Evolutionary conservation across 1,139 yeast species (phyloP), one percentile per base, ranked within the genome.

Genomic region (Wickerhamiella infanticola): DNA sequence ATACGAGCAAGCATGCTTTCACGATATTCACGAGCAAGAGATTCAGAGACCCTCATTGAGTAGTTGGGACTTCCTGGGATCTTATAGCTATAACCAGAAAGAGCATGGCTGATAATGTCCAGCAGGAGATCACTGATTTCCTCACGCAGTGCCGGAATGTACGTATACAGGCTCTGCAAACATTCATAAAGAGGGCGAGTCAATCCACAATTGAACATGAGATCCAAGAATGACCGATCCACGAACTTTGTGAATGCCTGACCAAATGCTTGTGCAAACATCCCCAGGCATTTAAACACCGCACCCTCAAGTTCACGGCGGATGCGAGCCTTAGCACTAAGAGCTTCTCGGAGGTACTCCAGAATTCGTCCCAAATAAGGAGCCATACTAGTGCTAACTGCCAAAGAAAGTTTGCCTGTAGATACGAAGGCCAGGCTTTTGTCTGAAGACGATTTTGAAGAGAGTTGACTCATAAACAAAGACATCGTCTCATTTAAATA

Each of bases 241-340:
- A 90, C 67, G 58, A 85, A 90, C 58, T 88, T 88, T 0, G 96
- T 82, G 46, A 90, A 68, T 1, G 95, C 94, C n/a, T 95, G 94
- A 0, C 96, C 97, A 9, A 88, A 86, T 0, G 97, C 94, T 25
- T 74, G 73, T 0, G 95, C 88, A 43, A 90, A 67, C 64, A 84
- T 82, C 0, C 94, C 85, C 44, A 90, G 73, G 60, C 97, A 90
- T 54, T 82, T 86, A 56, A 88, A 90, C 24, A 90, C 77, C 0
- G 95, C 88, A 0, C 86, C 81, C 54, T 85, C 95, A 40, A 83
- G 79, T 45, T 81, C 90, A 56, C 77, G 52, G 81, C 70, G 35
- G 69, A 67, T 44, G 77, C 77, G 40, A 5, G 55, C 76, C 59
- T 81, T 85, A 1, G 85, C 70, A 13, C 79, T 73, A 41, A 90